Evolutionary conservation across 2,329 filamentous ascomycete genomes (phyloP), one percentile per base, ranked within the genome.

Genomic region (Fonsecaea multimorphosa): DNA sequence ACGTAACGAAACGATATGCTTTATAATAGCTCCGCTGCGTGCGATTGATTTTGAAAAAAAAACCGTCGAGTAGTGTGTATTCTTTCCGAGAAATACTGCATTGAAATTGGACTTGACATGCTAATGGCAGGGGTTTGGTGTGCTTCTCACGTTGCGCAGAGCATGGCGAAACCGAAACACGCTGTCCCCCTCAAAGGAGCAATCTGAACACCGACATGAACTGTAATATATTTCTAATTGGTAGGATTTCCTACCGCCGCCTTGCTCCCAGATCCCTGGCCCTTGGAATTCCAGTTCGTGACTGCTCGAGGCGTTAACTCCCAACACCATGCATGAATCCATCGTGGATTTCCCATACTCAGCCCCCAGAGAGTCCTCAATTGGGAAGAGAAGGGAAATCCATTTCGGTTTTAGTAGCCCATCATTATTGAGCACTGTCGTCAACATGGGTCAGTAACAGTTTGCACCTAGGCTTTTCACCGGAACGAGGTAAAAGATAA

Each of bases 351-450:
- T 8, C 9, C 11, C 34, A 38, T 38, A 12, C 9, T 38, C 34
- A 1, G 34, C 12, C 34, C 34, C 4, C 34, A 38, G 29, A 31
- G n/a, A n/a, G n/a, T 31, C 3, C 29, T 31, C 29, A 38, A 11
- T 38, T 38, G 9, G 9, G n/a, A n/a, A n/a, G 14, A 38, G 34
- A 38, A 38, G 34, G 14, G 34, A 38, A 14, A 12, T 38, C 4
- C 11, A 6, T 34, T 12, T 14, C 3, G 24, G n/a, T n/a, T 46
- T 63, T 44, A 68, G 32, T 60, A 52, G 27, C 58, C 63, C 44
- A 66, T 22, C 55, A 65, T 61, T n/a, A 64, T 61, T 16, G 62
- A 65, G 64, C 65, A 73, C 57, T 72, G 64, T 16, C 66, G 22
- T 56, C 49, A n/a, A n/a, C n/a, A n/a, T n/a, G n/a, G n/a, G n/a